These are phyloP conservation scores for Aspergillus thermomutatus DNA, from an alignment of 2,329 filamentous ascomycete species.

Conservation along the genomic window DNA sequence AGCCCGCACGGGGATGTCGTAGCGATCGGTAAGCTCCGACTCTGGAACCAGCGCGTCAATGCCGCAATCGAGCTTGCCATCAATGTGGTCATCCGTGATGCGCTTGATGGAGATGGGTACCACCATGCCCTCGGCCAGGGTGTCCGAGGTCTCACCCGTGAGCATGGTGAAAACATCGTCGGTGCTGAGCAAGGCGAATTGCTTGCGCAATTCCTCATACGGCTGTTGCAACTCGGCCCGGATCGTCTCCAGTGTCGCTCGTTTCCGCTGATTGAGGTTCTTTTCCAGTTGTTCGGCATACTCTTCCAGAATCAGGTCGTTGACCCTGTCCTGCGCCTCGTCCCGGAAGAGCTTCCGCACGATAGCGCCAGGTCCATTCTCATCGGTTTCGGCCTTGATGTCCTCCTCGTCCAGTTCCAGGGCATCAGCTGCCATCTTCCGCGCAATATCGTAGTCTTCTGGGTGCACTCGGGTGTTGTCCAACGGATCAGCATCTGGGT, in stretches of 20 bases:
- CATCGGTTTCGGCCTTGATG: slow-evolving; percentile 88
- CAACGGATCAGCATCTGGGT: slow-evolving; percentile 80
- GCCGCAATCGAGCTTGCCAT: slow-evolving; percentile 89
- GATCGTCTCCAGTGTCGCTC: slow-evolving; percentile 93
- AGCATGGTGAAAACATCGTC: slow-evolving; percentile 95
- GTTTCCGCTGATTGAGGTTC: slow-evolving; percentile 91
- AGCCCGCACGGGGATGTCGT: slow-evolving; percentile 65
- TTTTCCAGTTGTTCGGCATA: slow-evolving; percentile 93
- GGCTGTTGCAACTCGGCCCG: slow-evolving; percentile 87
- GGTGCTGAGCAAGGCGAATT: slow-evolving; percentile 65
- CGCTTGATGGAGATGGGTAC: slow-evolving; percentile 84
- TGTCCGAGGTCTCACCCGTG: slow-evolving; percentile 85
- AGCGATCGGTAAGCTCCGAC: slow-evolving; percentile 72
- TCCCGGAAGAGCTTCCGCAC: slow-evolving; percentile 94
- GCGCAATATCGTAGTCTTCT: slow-evolving; percentile 95
- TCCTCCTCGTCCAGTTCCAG: slow-evolving; percentile 97
- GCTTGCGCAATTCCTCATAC: slow-evolving; percentile 87
- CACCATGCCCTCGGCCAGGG: slow-evolving; percentile 85
- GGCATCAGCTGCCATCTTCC: slow-evolving; percentile 97
- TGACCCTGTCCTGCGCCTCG: slow-evolving; percentile 89
- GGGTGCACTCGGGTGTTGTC: slow-evolving; percentile 97
- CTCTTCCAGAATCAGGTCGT: slow-evolving; percentile 92
- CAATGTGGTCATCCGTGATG: slow-evolving; percentile 87
- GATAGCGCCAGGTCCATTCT: slow-evolving; percentile 84
- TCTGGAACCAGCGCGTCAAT: slow-evolving; percentile 85